A percentile compares a stretch with the other conserved stretches of the same genome.
These are phyloP conservation scores for Penicillium janthinellum DNA, from an alignment of 2,329 filamentous ascomycete species.

Conservation along the genomic window DNA sequence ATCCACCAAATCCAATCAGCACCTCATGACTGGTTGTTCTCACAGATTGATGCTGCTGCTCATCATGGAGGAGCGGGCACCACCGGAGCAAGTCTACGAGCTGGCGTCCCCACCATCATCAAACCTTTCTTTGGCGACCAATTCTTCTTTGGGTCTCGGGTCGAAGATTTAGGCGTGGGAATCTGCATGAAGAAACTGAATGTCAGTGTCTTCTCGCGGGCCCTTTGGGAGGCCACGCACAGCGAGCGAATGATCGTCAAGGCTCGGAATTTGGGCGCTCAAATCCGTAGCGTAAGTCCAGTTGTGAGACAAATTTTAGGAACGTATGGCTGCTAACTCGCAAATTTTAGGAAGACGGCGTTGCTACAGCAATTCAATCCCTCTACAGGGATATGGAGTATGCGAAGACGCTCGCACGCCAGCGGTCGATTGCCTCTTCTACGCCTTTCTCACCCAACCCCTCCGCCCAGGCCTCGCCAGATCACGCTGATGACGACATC, in stretches of 20 bases:
- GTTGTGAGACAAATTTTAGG: background rate
- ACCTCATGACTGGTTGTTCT: slow-evolving; percentile 96
- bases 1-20: slow-evolving; percentile 87
- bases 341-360: slow-evolving; percentile 73
- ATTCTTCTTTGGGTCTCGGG: slow-evolving; percentile 87
- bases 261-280: slow-evolving; percentile 77
- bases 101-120: slow-evolving; percentile 90
- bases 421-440: slow-evolving; percentile 45
- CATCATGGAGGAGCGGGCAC: slow-evolving; percentile 96
- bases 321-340: slow-evolving; percentile 29
- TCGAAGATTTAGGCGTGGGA: slow-evolving; percentile 92
- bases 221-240: slow-evolving; percentile 88
- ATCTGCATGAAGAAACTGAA: slow-evolving; percentile 88
- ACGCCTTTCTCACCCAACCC: slow-evolving; percentile 39
- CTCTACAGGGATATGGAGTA: slow-evolving; percentile 96
- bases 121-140: slow-evolving; percentile 98
- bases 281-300: slow-evolving; percentile 75
- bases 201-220: slow-evolving; percentile 78
- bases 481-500: slow-evolving; percentile 52
- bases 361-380: slow-evolving; percentile 84
- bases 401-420: slow-evolving; percentile 78
- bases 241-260: slow-evolving; percentile 90
- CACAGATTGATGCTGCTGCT: slow-evolving; percentile 87
- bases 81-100: slow-evolving; percentile 87
- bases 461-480: slow-evolving; percentile 39